Percentiles rank a stretch among this genome's conserved stretches.
Conservation (phyloP, 805 yeast genomes). For the Wickerhamiella sergipiensis region DNA sequence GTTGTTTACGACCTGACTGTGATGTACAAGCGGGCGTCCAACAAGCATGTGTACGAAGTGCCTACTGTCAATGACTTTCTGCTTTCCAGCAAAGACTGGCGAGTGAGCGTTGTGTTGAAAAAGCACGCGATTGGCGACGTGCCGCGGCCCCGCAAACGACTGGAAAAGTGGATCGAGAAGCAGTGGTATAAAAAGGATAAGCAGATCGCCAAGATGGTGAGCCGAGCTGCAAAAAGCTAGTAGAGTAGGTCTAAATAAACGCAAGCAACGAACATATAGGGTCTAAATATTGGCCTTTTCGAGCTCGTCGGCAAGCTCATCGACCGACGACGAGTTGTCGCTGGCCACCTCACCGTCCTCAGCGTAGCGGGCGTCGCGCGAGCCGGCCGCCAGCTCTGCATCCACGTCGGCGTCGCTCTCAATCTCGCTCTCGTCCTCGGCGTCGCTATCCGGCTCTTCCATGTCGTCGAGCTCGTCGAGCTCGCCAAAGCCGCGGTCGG, state of each 20-base stretch:
- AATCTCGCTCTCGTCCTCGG: conserved; percentile 48
- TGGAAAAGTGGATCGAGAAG: conserved; percentile 57
- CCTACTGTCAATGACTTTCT: conserved; percentile 8
- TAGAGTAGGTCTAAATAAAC: too few species aligned
- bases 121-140: conserved; percentile 7
- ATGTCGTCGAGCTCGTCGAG: conserved; percentile 89
- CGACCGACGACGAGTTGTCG: conserved; percentile 32
- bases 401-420: conserved; percentile 42
- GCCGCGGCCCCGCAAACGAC: conserved; percentile 13
- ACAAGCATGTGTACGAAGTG: conserved; percentile 1
- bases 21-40: conserved; percentile 23
- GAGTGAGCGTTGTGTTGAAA: conserved; percentile 10
- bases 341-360: conserved; percentile 30
- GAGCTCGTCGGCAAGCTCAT: conserved; percentile 44
- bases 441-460: conserved; percentile 71
- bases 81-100: conserved; percentile 10
- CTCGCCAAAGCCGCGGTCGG: conserved; percentile 62
- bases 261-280: too few species aligned
- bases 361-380: conserved; percentile 30
- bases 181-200: conserved; percentile 62
- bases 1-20: conserved; percentile 44
- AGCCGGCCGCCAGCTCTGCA: conserved; percentile 27
- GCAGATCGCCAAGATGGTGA: conserved; percentile 22
- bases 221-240: background rate
- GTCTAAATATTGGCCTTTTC: conserved; percentile 26